Base-by-base conservation (phyloP, 2,329 filamentous ascomycete species). In the Anisogramma anomala region DNA sequence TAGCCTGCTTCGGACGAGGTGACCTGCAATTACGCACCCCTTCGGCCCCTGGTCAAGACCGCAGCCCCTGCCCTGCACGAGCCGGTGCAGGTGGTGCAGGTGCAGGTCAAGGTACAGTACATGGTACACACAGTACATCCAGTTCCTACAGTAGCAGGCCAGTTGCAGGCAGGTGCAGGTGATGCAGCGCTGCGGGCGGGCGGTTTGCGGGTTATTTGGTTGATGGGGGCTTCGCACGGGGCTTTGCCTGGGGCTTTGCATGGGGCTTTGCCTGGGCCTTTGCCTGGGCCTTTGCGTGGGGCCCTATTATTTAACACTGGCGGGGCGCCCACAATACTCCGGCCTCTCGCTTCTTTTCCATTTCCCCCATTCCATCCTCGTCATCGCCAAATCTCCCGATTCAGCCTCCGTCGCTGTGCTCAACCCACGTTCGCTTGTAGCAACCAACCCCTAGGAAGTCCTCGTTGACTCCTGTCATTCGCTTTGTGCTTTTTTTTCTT, bases 381-480 rank as follows among this genome's bases (percentile, higher is more conserved):
- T 31, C 33, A 60, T 50, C 53, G 57, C 55, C 56, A 58, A 23
- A 23, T 9, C 49, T 11, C 49, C 55, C 51, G 45, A 57, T 59
- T 59, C 57, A 59, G 52, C 53, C 53, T 54, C 57, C 52, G 60
- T 63, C 61, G 57, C 57, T 58, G 55, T 56, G 49, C 50, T 52
- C 50, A 50, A 54, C 58, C 57, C 61, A 72, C 69, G 61, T 62
- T 72, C 68, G 67, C 68, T 70, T 67, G 63, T 58, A 56, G 57
- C 58, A 58, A 59, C 54, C 53, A n/a, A 53, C 52, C 59, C 58
- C 57, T 60, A 76, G 76, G 76, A 79, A 79, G 74, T 77, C 76
- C 77, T 80, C 76, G 76, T 71, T 65, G 77, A 69, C 76, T 80
- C 77, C 76, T 78, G 75, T 79, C 77, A 77, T 74, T 81, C 77